Conservation (phyloP, 129 eudicot genomes). For the Flaveria brownii region DNA sequence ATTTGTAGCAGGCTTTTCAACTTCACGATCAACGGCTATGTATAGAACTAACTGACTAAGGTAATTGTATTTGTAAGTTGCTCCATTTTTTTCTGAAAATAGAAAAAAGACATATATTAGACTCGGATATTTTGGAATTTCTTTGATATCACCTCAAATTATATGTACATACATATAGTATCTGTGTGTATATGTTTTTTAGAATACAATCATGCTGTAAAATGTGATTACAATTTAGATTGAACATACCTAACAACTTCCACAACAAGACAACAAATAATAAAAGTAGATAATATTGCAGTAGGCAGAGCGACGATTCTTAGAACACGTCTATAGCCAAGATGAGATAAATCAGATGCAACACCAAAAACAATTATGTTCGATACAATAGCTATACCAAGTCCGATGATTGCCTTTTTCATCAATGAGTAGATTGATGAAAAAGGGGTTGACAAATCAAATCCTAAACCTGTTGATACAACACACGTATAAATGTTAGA, state of each 20-base stretch:
- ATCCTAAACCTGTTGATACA: slow-evolving; percentile 21
- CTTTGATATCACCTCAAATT: background rate
- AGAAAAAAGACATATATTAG: background rate
- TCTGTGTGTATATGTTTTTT: too few species aligned
- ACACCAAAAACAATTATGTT: background rate
- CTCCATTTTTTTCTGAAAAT: slow-evolving; percentile 6
- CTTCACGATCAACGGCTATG: background rate
- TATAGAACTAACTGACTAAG: too few species aligned
- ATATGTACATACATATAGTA: too few species aligned
- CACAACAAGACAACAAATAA: slow-evolving; percentile 1
- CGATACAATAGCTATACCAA: background rate
- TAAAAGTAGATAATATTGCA: background rate
- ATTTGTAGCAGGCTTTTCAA: background rate
- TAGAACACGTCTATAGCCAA: too few species aligned
- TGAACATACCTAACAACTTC: slow-evolving; percentile 9
- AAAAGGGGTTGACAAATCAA: background rate
- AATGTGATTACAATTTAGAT: too few species aligned
- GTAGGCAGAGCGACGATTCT: background rate
- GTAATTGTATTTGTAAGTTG: background rate
- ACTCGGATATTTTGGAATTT: background rate
- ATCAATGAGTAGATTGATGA: background rate
- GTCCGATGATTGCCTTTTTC: slow-evolving; percentile 15
- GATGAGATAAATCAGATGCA: background rate
- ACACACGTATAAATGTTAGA: background rate
- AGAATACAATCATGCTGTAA: too few species aligned